Evolutionary conservation across 345 rosid species (phyloP), one percentile per base, ranked within the genome.

Genomic region (Hibiscus syriacus): DNA sequence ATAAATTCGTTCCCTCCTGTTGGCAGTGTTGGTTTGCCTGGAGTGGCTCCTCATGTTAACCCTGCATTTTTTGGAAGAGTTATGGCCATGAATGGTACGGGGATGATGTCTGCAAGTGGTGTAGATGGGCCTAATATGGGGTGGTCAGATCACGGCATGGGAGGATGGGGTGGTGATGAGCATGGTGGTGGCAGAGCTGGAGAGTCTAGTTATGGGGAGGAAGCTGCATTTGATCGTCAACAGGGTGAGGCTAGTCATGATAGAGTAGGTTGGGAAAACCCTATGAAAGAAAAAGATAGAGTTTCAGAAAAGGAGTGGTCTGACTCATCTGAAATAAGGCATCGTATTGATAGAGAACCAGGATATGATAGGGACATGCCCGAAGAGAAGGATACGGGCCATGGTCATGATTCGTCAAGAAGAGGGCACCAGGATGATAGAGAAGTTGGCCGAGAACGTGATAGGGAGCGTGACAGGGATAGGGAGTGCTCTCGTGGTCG

Each of bases 151-250:
- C 45, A 46, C 9, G 3, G 16, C 27, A 19, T 59, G 64, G 64
- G 27, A 59, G 64, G 64, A 59, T 36, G 64, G 63, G 63, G 63
- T 32, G 63, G 63, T 32, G 63, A 58, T 58, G 63, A 58, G 25
- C 63, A 32, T 57, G 41, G 41, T 30, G 63, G 63, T 57, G 63
- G 63, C 23, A 57, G 41, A 57, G 63, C 63, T 57, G 63, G 63
- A 57, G 63, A 57, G 43, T 57, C 63, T 30, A 57, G 63, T 57
- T 57, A n/a, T 48, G 53, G 55, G 55, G 55, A 50, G 25, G 55
- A 57, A 57, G 41, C 41, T n/a, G 34, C 59, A 26, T 55, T 7
- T 26, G 41, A 57, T 11, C 62, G 30, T n/a, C 62, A 57, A 30
- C 32, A 57, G 3, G 62, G 62, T 1, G 62, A 57, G 62, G 62